Evolutionary conservation across 2,329 filamentous ascomycete genomes (phyloP).

Genomic region (Bipolaris cookei): DNA sequence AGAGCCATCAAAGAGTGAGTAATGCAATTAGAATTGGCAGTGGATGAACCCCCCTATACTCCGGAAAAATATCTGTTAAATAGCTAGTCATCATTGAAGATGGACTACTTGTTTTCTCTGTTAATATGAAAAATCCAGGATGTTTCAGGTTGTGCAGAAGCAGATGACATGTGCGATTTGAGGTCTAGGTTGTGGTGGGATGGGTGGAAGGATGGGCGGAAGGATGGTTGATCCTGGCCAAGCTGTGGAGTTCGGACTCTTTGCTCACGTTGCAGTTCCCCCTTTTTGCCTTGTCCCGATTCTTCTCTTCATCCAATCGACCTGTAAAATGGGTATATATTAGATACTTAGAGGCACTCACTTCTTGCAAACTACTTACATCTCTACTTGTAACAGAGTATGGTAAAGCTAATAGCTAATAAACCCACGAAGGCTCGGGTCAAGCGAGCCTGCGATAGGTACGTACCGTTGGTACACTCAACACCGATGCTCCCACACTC

Average conservation of each 20-base stretch:
- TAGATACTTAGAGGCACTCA: background rate
- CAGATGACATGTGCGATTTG: background rate
- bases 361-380: background rate
- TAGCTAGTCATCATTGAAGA: background rate
- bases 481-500: slow-evolving; percentile 13
- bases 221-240: background rate
- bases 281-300: background rate
- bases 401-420: background rate
- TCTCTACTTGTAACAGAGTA: background rate
- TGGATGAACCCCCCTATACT: background rate
- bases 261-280: background rate
- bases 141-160: background rate
- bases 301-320: background rate
- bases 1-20: background rate
- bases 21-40: background rate
- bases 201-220: background rate
- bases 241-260: background rate
- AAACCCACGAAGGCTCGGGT: slow-evolving; percentile 43
- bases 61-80: background rate
- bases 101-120: background rate
- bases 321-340: background rate
- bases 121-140: background rate
- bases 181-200: background rate
- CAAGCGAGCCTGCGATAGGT: slow-evolving; percentile 54
- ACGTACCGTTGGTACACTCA: slow-evolving; percentile 23